Evolutionary conservation across 1,284 basidiomycete species (phyloP), one percentile per base, ranked within the genome.

Genomic region (Lentinula novae-zelandiae): DNA sequence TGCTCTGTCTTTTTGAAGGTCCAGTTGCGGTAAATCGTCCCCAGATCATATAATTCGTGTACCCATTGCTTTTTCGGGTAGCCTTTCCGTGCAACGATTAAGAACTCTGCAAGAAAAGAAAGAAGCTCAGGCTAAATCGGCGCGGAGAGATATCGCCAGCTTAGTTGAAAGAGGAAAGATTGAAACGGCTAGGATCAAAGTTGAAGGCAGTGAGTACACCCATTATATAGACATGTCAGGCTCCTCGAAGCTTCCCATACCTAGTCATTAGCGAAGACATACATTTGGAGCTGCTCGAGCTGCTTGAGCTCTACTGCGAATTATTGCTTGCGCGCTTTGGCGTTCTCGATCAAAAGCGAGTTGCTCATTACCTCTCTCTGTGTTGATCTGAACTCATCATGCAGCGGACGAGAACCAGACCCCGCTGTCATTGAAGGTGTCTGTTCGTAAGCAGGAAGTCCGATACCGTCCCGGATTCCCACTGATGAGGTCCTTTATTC

Each of bases 291-390:
- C 80, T 97, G 22, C 76, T 98, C 48, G 96, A 99, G 71, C 78
- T 98, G 5, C 79, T 99, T 42, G 96, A 98, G 77, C 83, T 98
- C 8, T 98, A 98, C 72, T 89, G 89, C 64, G 96, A 99, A 71
- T 85, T 95, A 17, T 76, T 98, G n/a, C 82, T 96, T 27, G 93
- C 96, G 5, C 84, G 96, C 36, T 98, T 98, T 70, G 92, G 93
- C 7, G 76, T 98, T 17, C 81, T 98, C 57, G 96, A 99, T 70
- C 85, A 89, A 70, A 87, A 82, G 88, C 93, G 66, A 71, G 87
- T 74, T 17, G 44, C 52, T 49, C 57, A 57, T 57, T 57, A 60
- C 39, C 17, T 59, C 52, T 48, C 36, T 53, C 31, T 52, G 44
- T 22, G 57, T 36, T 38, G 53, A 33, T 52, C 49, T 61, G 38